Base-by-base conservation (phyloP, 352 stramenopile genomes). In the Lagenidium giganteum region DNA sequence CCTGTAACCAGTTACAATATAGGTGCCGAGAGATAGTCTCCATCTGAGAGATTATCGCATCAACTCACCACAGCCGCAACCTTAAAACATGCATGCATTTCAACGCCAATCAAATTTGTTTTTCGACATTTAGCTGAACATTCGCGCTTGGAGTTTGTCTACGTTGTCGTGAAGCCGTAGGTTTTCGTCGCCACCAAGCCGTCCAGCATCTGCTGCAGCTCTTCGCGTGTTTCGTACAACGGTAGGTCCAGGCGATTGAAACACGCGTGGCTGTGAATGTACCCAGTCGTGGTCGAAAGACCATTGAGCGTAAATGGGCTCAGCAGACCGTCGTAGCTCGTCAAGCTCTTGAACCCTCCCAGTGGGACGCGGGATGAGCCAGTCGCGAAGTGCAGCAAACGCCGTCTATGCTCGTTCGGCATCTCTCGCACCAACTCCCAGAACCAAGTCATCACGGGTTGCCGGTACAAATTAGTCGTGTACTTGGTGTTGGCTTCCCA, bases 211-310 rank as follows among this genome's bases (percentile, higher is more conserved):
- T n/a, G n/a, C n/a, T n/a, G n/a, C n/a, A n/a, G n/a, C n/a, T n/a
- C n/a, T n/a, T n/a, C n/a, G n/a, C n/a, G n/a, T n/a, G n/a, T n/a
- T n/a, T n/a, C 70, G 57, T 95, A 96, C 28, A 95, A 39, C 25
- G 89, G 87, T 11, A 97, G 61, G 67, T 97, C 89, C 53, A 97
- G 90, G 6, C 57, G 57, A 12, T 66, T 66, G 36, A 57, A 66
- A 27, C 57, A 66, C 28, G 57, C 47, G n/a, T 62, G 57, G n/a
- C 42, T 53, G 25, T 38, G 42, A 20, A 57, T 57, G 29, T 57
- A 57, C 25, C 35, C 5, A 9, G 25, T 34, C 24, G 27, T 24
- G 17, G 35, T 33, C 3, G 14, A 37, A 28, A 60, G 32, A 8
- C 38, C 38, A 11, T 49, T 61, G 21, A 64, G 27, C 3, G 54